These are phyloP conservation scores for Conticribra guillardii DNA, from an alignment of 108 stramenopile genomes.

Conservation along the genomic window DNA sequence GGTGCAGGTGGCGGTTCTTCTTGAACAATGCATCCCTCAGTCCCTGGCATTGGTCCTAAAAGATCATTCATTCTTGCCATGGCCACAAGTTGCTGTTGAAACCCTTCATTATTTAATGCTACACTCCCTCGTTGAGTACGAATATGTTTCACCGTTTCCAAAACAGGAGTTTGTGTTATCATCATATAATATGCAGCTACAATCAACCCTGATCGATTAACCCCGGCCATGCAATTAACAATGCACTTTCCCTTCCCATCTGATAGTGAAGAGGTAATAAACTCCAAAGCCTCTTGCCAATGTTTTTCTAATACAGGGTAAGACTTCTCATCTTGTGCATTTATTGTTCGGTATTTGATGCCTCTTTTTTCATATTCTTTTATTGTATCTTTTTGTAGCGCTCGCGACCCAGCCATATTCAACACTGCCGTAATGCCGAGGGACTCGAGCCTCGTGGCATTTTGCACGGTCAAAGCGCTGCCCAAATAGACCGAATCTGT, in stretches of 20 bases:
- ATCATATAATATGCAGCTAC: neutral
- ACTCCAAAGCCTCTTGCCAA: neutral
- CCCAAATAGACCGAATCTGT: neutral
- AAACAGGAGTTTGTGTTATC: neutral
- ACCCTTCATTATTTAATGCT: neutral
- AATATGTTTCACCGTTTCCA: neutral
- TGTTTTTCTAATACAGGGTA: neutral
- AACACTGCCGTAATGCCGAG: neutral
- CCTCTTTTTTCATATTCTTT: neutral
- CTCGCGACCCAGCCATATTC: neutral
- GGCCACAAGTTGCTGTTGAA: neutral
- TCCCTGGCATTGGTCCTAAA: neutral
- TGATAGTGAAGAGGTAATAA: neutral
- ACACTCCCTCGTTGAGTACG: neutral
- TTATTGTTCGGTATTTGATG: neutral
- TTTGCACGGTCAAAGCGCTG: neutral
- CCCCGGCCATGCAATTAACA: neutral
- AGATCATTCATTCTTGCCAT: neutral
- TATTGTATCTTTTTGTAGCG: neutral
- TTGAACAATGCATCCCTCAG: neutral
- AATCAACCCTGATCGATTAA: neutral
- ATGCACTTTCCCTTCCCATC: neutral
- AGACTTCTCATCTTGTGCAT: neutral
- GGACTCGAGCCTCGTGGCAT: neutral
- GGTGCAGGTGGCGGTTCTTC: neutral